phyloP scores from a whole-genome alignment of 495 filamentous ascomycete genomes.

The Darksidea phi region DNA sequence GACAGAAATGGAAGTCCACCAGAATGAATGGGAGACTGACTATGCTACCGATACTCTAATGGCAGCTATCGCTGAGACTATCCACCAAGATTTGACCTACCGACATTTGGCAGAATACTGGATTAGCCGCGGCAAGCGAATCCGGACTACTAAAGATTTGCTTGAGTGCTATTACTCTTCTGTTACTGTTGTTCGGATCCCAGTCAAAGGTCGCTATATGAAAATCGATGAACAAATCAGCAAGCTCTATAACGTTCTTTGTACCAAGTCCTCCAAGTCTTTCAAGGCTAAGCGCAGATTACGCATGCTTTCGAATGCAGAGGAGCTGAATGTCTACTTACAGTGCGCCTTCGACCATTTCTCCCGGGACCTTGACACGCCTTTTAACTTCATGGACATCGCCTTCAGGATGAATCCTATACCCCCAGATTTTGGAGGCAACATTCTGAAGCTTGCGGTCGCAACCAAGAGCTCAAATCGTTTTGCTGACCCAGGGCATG shows the following conservation, averaged over 20 bases:
- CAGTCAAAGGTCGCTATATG: slow-evolving; percentile 47
- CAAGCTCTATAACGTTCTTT: slow-evolving; percentile 50
- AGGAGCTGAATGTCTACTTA: slow-evolving; percentile 53
- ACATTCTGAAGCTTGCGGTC: slow-evolving; percentile 54
- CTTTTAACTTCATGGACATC: slow-evolving; percentile 58
- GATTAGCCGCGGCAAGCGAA: slow-evolving; percentile 36
- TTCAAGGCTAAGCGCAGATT: slow-evolving; percentile 44
- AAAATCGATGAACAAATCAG: slow-evolving; percentile 52
- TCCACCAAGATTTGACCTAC: slow-evolving; percentile 16
- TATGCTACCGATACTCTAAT: slow-evolving; percentile 49
- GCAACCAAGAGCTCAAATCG: slow-evolving; percentile 44
- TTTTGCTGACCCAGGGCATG: slow-evolving; percentile 35
- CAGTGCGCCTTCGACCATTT: slow-evolving; percentile 59
- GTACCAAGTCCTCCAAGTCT: slow-evolving; percentile 44
- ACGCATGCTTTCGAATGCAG: slow-evolving; percentile 52
- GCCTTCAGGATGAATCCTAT: slow-evolving; percentile 50
- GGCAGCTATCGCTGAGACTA: slow-evolving; percentile 20
- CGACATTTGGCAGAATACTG: slow-evolving; percentile 42
- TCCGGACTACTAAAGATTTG: slow-evolving; percentile 50
- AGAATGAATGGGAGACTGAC: slow-evolving; percentile 51
- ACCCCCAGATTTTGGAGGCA: slow-evolving; percentile 53
- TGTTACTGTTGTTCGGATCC: slow-evolving; percentile 55
- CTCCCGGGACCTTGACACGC: slow-evolving; percentile 48
- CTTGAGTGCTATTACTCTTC: slow-evolving; percentile 55
- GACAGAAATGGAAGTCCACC: slow-evolving; percentile 48